phyloP scores from a whole-genome alignment of 768 basidiomycete genomes.

The Lyophyllum shimeji region DNA sequence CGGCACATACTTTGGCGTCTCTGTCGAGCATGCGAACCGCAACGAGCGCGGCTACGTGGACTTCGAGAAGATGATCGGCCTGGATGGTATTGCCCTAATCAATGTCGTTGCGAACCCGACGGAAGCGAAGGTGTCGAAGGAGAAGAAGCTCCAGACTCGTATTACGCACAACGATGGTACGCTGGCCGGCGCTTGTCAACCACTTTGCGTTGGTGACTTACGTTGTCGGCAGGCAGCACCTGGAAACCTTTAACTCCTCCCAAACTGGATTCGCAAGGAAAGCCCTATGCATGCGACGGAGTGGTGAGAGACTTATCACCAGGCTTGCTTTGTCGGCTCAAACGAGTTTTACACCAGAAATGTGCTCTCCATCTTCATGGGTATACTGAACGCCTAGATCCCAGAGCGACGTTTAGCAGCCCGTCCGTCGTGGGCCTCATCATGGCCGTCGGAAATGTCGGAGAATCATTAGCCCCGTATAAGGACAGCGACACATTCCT shows the following conservation, averaged over 20 bases:
- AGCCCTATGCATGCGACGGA: conserved; percentile 63
- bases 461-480: conserved; percentile 78
- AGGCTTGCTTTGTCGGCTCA: background rate
- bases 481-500: conserved; percentile 93
- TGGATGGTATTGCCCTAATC: conserved; percentile 94
- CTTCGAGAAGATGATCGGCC: conserved; percentile 95
- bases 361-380: conserved; percentile 93
- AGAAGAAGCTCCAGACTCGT: conserved; percentile 76
- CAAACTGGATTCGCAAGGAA: conserved; percentile 68
- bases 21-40: conserved; percentile 88
- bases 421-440: conserved; percentile 90
- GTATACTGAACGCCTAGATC: conserved; percentile 90
- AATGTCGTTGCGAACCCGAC: conserved; percentile 85
- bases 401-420: conserved; percentile 90
- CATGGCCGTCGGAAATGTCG: conserved; percentile 97
- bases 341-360: conserved; percentile 41
- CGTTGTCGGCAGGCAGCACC: conserved; percentile 55
- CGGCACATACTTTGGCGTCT: conserved; percentile 93
- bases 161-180: conserved; percentile 97
- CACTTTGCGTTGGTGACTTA: background rate
- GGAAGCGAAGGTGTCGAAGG: conserved; percentile 67
- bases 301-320: conserved; percentile 45
- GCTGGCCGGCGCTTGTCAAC: conserved; percentile 18
- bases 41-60: conserved; percentile 87
- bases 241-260: conserved; percentile 89